A percentile compares a stretch with the other conserved stretches of the same genome.
Evolutionary conservation across 2,329 filamentous ascomycete species (phyloP).

Genomic region (Neocatenulostroma microsporum): DNA sequence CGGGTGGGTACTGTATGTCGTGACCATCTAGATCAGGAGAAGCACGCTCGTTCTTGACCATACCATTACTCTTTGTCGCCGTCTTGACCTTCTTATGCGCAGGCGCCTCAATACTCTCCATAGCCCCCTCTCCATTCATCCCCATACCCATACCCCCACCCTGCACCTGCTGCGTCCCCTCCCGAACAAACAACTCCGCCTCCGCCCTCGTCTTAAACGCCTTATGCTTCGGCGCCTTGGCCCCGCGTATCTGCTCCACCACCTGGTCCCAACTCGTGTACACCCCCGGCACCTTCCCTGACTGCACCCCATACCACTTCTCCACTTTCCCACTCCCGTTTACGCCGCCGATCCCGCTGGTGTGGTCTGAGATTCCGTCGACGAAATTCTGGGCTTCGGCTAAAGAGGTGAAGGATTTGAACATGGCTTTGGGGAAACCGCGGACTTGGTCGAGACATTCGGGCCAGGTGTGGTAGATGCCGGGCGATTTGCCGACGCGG

Average conservation of each 20-base stretch:
- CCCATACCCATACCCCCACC: background rate
- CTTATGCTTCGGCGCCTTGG: constrained; percentile 54
- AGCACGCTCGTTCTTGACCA: constrained; percentile 3
- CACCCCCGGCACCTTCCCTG: constrained; percentile 52
- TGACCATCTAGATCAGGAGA: background rate
- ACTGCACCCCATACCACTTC: constrained; percentile 55
- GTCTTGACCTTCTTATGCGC: constrained; percentile 34
- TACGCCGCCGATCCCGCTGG: constrained; percentile 1
- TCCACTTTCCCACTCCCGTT: constrained; percentile 17
- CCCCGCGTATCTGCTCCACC: constrained; percentile 63
- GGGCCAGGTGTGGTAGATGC: constrained; percentile 56
- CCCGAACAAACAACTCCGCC: constrained; percentile 66
- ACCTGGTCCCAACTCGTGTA: constrained; percentile 63
- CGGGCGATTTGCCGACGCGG: constrained; percentile 51
- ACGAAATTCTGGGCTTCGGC: constrained; percentile 75
- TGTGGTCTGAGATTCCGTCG: constrained; percentile 43
- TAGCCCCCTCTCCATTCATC: constrained; percentile 2
- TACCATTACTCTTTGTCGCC: constrained; percentile 21
- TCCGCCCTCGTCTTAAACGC: constrained; percentile 48
- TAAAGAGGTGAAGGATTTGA: constrained; percentile 67
- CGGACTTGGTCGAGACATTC: constrained; percentile 56
- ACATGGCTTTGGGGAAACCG: constrained; percentile 46
- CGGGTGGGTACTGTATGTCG: constrained; percentile 39
- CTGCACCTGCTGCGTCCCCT: constrained; percentile 12
- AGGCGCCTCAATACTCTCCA: constrained; percentile 18